Conservation (phyloP, 1,284 basidiomycete genomes). For the Sporisorium sorghi region DNA sequence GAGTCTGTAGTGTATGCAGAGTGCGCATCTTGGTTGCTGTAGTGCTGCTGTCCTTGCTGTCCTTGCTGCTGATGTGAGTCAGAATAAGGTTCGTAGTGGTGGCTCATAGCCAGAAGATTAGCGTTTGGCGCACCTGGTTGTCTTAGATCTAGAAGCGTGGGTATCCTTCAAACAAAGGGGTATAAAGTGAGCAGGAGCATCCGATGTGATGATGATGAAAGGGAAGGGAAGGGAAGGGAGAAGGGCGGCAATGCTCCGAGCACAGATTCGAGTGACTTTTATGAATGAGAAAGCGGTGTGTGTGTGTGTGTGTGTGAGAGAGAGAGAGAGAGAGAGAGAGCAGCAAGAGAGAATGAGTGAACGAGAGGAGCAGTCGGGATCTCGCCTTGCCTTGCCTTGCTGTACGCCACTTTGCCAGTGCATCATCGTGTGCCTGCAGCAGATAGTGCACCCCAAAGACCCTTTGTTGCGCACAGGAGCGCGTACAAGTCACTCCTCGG, state of each 20-base stretch:
- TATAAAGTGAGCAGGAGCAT: not conserved
- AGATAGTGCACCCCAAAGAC: too few species aligned
- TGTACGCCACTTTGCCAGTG: not conserved
- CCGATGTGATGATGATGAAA: not conserved
- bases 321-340: not conserved
- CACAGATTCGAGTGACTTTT: not conserved
- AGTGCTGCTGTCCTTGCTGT: slow-evolving; percentile 5
- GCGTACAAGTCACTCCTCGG: slow-evolving; percentile 24
- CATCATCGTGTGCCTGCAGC: slow-evolving; percentile 14
- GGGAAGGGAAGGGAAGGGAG: not conserved
- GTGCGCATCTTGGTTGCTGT: slow-evolving; percentile 13
- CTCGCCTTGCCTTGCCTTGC: not conserved
- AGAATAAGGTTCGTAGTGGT: slow-evolving; percentile 21
- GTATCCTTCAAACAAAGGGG: not conserved
- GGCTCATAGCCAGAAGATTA: slow-evolving; percentile 23
- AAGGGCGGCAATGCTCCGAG: not conserved
- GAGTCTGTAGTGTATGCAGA: slow-evolving; percentile 17
- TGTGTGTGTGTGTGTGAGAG: too few species aligned
- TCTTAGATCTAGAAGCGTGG: slow-evolving; percentile 3
- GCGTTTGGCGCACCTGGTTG: slow-evolving; percentile 6
- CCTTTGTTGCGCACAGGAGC: not conserved
- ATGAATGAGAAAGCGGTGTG: not conserved
- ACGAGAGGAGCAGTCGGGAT: not conserved
- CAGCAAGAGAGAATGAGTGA: not conserved
- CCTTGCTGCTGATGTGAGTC: slow-evolving; percentile 8